Conservation (phyloP, 108 stramenopile species). For the Thalassiosira profunda region DNA sequence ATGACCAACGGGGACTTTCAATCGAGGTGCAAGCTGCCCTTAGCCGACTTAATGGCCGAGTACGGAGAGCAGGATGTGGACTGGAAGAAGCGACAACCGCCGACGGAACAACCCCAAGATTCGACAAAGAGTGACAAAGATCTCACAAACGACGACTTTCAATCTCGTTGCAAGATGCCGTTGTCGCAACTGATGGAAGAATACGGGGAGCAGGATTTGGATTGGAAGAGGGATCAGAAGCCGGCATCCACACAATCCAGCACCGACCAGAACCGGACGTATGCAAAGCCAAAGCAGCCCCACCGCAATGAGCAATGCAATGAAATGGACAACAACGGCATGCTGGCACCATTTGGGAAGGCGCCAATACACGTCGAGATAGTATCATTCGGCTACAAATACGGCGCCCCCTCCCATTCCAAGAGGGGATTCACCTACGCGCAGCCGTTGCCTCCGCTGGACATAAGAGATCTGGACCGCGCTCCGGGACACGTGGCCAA, state of each 20-base stretch:
- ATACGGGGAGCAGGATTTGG: constrained; percentile 75
- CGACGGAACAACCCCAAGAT: not conserved
- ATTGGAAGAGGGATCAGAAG: constrained; percentile 59
- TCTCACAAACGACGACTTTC: not conserved
- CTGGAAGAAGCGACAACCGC: constrained; percentile 38
- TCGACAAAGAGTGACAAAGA: not conserved
- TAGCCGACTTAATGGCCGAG: constrained; percentile 54
- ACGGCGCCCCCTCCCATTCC: constrained; percentile 68
- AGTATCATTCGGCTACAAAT: constrained; percentile 75
- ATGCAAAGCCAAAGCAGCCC: not conserved
- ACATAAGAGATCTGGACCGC: constrained; percentile 63
- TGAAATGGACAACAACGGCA: constrained; percentile 16
- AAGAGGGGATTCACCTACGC: constrained; percentile 61
- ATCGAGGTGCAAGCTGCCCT: not conserved
- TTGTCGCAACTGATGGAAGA: constrained; percentile 64
- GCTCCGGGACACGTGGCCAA: constrained; percentile 62
- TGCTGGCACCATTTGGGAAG: constrained; percentile 64
- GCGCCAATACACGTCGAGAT: constrained; percentile 83
- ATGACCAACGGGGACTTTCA: constrained; percentile 28
- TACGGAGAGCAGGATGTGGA: constrained; percentile 67
- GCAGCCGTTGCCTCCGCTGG: constrained; percentile 66
- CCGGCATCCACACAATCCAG: not conserved
- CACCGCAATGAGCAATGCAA: not conserved
- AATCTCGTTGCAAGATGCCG: constrained; percentile 25
- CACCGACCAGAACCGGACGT: no score